A percentile compares a stretch with the other conserved stretches of the same genome.
Evolutionary conservation across 306 rosid species (phyloP).

Genomic region (Cicer arietinum): DNA sequence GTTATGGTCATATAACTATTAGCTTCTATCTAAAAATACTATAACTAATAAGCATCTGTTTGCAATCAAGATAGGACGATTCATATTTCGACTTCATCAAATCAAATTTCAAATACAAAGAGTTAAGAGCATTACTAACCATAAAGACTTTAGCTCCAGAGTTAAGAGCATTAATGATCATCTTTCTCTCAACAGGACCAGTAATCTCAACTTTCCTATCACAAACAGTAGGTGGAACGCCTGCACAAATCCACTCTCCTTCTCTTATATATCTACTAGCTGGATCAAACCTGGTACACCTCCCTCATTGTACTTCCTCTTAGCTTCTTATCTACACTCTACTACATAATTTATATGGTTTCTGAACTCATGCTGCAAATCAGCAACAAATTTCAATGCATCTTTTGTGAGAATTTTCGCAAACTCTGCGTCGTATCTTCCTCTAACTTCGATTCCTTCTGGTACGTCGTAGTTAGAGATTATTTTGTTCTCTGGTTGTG

Average conservation of each 20-base stretch:
- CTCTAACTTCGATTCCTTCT: slow-evolving; percentile 74
- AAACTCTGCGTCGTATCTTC: slow-evolving; percentile 71
- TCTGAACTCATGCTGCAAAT: slow-evolving; percentile 77
- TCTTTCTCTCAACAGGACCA: slow-evolving; percentile 88
- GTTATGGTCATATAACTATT: no score
- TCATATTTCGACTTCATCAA: no score
- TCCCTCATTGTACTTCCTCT: slow-evolving; percentile 73
- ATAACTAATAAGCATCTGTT: no score
- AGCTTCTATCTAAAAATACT: no score
- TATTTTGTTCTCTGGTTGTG: slow-evolving; percentile 19
- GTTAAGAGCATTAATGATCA: slow-evolving; percentile 93
- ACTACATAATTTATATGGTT: slow-evolving; percentile 70
- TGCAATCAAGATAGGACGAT: no score
- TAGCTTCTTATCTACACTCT: slow-evolving; percentile 78
- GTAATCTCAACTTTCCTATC: slow-evolving; percentile 94
- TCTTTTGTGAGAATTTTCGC: slow-evolving; percentile 73
- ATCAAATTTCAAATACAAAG: no score
- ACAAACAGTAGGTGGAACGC: slow-evolving; percentile 66
- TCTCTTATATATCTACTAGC: slow-evolving; percentile 71
- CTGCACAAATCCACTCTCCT: slow-evolving; percentile 74
- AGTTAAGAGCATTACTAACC: slow-evolving; percentile 48
- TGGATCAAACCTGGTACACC: slow-evolving; percentile 71
- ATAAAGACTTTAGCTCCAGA: slow-evolving; percentile 93
- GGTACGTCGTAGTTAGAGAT: slow-evolving; percentile 64
- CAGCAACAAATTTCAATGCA: slow-evolving; percentile 73